Base-by-base conservation (phyloP, 805 yeast species). In the Kodamaea jinghongensis region DNA sequence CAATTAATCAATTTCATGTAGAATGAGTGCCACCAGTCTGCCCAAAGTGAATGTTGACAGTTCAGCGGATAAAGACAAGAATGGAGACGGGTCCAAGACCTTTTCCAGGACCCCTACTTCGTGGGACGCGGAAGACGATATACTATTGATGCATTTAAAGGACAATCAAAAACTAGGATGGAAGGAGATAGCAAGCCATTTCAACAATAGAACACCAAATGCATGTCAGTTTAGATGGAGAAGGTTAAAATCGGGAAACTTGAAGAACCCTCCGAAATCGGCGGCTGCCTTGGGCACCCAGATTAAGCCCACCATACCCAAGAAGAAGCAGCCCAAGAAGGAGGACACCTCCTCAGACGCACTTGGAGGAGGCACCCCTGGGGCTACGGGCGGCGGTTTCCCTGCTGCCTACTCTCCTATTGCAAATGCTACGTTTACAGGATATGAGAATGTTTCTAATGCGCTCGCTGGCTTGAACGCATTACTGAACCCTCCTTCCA, bases 121-220 rank as follows among this genome's bases (percentile, higher is more conserved):
- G 3, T 70, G 75, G 75, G 75, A 70, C 47, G 69, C 74, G 12
- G 71, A 63, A 46, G 75, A 70, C 51, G 75, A 70, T 47, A 54
- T 67, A 29, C 60, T 70, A 25, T 55, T 70, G 31, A 67, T 69
- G 73, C 75, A 70, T 47, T 55, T 70, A 39, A 70, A 70, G 48
- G 75, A 70, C 52, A 62, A 52, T 39, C 74, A 70, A 51, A 69
- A 70, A 49, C 51, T 70, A 39, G 75, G 75, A 10, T 70, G 75
- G 75, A 70, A 70, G 50, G 75, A 69, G 39, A 68, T 70, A 34
- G 73, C 73, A 28, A 53, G 61, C 44, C 63, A 70, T 39, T 70
- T 70, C 55, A 59, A 51, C 39, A 69, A 70, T 52, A 50, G 75
- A 44, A 70, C 75, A 10, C 75, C 75, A 39, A 70, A 47, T 31